Conservation (phyloP, 176 grass and related monocot species). For the Tillandsia fasciculata region DNA sequence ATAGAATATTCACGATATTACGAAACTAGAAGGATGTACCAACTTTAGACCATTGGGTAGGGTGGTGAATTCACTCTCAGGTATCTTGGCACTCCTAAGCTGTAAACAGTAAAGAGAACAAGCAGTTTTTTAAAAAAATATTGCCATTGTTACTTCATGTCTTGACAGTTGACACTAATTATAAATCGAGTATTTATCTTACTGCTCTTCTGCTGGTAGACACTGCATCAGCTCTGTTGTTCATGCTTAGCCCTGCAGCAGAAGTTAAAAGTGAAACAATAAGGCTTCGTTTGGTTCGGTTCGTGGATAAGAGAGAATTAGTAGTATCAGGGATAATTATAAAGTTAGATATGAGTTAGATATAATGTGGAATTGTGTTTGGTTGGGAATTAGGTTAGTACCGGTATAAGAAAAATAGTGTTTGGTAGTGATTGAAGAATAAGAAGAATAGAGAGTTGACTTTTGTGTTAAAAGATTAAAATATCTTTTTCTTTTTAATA, state of each 20-base stretch:
- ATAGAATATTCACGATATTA: background rate
- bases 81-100: conserved; percentile 75
- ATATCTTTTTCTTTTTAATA: too few relatives aligned
- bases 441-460: too few relatives aligned
- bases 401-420: too few relatives aligned
- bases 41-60: conserved; percentile 94
- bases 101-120: conserved; percentile 26
- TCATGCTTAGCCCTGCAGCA: conserved; percentile 27
- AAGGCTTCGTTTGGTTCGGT: too few relatives aligned
- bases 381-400: too few relatives aligned
- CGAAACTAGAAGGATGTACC: conserved; percentile 15
- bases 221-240: conserved; percentile 47
- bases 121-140: background rate
- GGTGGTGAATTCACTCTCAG: conserved; percentile 69
- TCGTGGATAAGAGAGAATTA: too few relatives aligned
- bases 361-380: too few relatives aligned
- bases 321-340: too few relatives aligned
- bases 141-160: background rate
- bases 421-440: too few relatives aligned
- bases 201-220: conserved; percentile 95
- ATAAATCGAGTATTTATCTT: conserved; percentile 19
- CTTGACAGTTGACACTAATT: conserved; percentile 13
- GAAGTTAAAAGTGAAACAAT: conserved; percentile 12
- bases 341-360: too few relatives aligned
- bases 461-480: too few relatives aligned